Conservation (phyloP, 305 asterid species). For the Solanum chacoense region DNA sequence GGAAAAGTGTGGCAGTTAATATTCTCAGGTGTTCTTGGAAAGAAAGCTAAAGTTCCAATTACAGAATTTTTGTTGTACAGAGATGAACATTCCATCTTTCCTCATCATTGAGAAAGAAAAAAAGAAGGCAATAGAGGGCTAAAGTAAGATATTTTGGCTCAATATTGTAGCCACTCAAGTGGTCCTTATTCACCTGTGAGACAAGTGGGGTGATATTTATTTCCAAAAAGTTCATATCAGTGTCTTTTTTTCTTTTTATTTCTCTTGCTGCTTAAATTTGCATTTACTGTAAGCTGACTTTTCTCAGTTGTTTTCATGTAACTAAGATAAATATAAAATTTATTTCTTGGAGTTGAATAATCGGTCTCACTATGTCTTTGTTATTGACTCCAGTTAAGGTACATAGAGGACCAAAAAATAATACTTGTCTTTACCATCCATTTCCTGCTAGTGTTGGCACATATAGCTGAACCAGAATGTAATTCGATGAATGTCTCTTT, state of each 20-base stretch:
- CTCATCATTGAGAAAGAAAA: not conserved
- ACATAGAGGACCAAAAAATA: not conserved
- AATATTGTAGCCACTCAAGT: not conserved
- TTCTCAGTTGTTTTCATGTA: not conserved
- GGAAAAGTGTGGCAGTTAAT: slow-evolving; percentile 2
- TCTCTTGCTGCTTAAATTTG: not conserved
- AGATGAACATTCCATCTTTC: slow-evolving; percentile 8
- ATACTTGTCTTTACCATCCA: not conserved
- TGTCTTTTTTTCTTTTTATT: not conserved
- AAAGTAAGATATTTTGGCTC: not conserved
- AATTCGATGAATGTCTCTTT: not conserved
- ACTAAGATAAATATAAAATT: not conserved
- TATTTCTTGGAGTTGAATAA: not conserved
- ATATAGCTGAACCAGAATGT: not conserved
- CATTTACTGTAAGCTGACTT: not conserved
- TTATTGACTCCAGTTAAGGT: not conserved
- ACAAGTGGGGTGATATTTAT: not conserved
- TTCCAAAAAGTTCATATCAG: not conserved
- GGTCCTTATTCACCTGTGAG: not conserved
- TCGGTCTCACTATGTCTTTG: not conserved
- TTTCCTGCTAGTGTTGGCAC: not conserved
- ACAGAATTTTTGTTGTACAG: slow-evolving; percentile 5
- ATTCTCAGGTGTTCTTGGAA: slow-evolving; percentile 4
- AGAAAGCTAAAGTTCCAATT: slow-evolving; percentile 2
- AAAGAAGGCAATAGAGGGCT: not conserved